phyloP scores from a whole-genome alignment of 495 filamentous ascomycete genomes.

The Extremus antarcticus region DNA sequence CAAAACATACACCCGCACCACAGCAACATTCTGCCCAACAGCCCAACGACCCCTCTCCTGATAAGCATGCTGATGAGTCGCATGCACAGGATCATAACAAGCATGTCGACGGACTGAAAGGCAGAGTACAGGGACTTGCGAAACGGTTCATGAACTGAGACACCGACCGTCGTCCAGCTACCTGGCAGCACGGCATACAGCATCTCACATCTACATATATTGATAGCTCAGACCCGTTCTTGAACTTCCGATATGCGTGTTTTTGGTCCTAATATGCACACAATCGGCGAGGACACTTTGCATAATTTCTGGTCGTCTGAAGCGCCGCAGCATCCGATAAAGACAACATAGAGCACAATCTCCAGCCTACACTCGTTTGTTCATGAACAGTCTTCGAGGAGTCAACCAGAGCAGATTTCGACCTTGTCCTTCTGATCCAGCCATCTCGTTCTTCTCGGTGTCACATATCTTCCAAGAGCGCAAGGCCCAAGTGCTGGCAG shows the following conservation, averaged over 20 bases:
- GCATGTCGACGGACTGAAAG: slow-evolving; percentile 7
- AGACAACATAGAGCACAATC: too few species aligned
- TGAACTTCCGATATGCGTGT: too few species aligned
- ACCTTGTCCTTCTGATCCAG: neutral
- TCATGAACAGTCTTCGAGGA: slow-evolving; percentile 1
- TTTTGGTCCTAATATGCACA: too few species aligned
- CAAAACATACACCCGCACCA: neutral
- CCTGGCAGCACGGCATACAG: too few species aligned
- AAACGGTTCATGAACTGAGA: slow-evolving; percentile 12
- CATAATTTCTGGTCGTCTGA: too few species aligned
- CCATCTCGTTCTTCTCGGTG: slow-evolving; percentile 24
- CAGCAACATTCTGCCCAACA: slow-evolving; percentile 1
- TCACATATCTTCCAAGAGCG: slow-evolving; percentile 49
- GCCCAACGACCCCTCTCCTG: slow-evolving; percentile 2
- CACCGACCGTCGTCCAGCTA: neutral
- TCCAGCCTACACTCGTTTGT: neutral
- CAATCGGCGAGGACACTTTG: too few species aligned
- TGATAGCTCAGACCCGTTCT: too few species aligned
- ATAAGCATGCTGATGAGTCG: neutral
- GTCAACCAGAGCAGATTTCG: neutral
- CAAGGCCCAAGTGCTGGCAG: slow-evolving; percentile 41
- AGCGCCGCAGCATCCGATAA: too few species aligned
- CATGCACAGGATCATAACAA: neutral
- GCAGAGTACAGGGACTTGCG: slow-evolving; percentile 10
- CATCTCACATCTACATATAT: too few species aligned